Evolutionary conservation across 2,329 filamentous ascomycete species (phyloP), one percentile per base, ranked within the genome.

Genomic region (Rutstroemia sydowiana): DNA sequence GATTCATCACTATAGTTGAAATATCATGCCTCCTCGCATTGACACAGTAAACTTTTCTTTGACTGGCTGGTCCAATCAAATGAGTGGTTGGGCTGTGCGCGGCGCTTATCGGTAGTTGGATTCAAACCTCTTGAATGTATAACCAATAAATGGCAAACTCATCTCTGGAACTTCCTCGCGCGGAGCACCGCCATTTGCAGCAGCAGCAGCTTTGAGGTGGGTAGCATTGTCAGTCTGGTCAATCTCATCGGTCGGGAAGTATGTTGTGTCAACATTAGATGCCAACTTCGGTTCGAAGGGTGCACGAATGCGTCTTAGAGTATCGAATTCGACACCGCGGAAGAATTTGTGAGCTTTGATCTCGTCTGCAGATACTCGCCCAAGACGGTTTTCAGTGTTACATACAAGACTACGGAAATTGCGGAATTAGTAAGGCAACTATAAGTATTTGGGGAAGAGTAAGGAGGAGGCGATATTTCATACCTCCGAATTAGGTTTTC

Each of bases 191-290:
- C 66, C 73, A 61, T 77, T 77, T 47, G 82, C 81, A 63, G 83
- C 78, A 55, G 85, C 79, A 46, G 85, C 79, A 45, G 88, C 88
- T 70, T 89, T 87, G 64, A 95, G 79, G 59, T 88, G 79, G 21
- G 90, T 93, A 51, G 87, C 89, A 58, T 90, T 95, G 69, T 96
- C 91, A 51, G 90, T 92, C 74, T 97, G 92, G 63, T 95, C 90
- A 66, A 98, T 96, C 71, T 98, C 93, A 66, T 98, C 93, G 48
- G 90, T 96, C 9, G 93, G 93, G 82, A 98, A 98, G 76, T 98
- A 97, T 43, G 91, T 92, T 18, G 93, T 95, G 68, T 98, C 93
- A 63, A 95, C 87, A 69, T 93, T 93, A 57, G 89, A 95, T 55
- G 87, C 87, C 58, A 98, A 76, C 65, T 90, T 89, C 2, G 93